A percentile compares a stretch with the other conserved stretches of the same genome.
Evolutionary conservation across 768 basidiomycete genomes (phyloP).

Genomic region (Podaxis sp.): DNA sequence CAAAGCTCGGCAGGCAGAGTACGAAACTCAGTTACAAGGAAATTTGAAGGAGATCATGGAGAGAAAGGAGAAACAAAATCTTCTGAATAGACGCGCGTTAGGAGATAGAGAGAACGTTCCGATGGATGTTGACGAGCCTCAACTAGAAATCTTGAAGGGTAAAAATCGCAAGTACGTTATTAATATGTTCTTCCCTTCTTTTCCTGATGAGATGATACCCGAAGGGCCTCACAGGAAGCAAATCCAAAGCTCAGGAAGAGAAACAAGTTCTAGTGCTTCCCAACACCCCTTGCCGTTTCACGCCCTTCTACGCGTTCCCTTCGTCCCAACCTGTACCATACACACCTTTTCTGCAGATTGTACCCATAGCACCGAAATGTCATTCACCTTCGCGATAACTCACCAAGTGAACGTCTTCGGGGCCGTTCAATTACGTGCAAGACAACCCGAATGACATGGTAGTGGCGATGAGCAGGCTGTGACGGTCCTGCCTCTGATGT

Average conservation of each 20-base stretch:
- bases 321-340: constrained; percentile 6
- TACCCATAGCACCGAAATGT: constrained; percentile 5
- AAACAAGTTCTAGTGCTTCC: constrained; percentile 44
- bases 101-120: constrained; percentile 35
- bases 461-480: background rate
- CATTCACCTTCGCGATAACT: background rate
- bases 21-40: constrained; percentile 53
- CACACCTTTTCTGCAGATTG: background rate
- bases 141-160: constrained; percentile 38
- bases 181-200: background rate
- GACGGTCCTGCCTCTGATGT: background rate
- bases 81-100: constrained; percentile 6
- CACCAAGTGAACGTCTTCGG: background rate
- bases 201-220: background rate
- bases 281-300: background rate
- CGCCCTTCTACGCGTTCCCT: background rate
- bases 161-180: constrained; percentile 63
- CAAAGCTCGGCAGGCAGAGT: constrained; percentile 46
- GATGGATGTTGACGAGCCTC: constrained; percentile 71
- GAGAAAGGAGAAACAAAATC: constrained; percentile 55
- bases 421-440: background rate
- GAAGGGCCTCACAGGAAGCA: constrained; percentile 41
- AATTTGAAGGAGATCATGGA: constrained; percentile 63
- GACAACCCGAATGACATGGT: background rate
- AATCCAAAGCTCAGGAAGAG: constrained; percentile 56